A percentile compares a stretch with the other conserved stretches of the same genome.
Evolutionary conservation across 345 rosid species (phyloP).

Genomic region (Hypericum androsaemum): DNA sequence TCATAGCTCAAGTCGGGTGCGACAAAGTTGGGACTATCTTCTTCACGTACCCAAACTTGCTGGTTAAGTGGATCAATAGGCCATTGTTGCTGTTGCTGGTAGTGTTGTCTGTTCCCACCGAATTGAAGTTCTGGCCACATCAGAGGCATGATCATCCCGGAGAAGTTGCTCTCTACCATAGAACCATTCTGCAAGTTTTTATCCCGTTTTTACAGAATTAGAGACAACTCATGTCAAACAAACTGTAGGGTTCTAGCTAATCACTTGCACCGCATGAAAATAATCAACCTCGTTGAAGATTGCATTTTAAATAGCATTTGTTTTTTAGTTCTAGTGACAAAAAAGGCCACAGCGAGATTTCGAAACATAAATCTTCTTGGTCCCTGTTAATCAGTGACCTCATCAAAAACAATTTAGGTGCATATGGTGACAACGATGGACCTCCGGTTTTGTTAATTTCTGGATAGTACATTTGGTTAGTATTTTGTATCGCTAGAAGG

Average conservation of each 20-base stretch:
- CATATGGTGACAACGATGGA: too few species aligned
- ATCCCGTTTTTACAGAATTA: neutral
- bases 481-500: too few species aligned
- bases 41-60: constrained; percentile 65
- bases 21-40: constrained; percentile 36
- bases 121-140: constrained; percentile 57
- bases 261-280: neutral
- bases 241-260: too few species aligned
- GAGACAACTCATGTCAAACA: neutral
- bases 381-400: too few species aligned
- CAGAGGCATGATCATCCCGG: constrained; percentile 46
- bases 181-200: constrained; percentile 45
- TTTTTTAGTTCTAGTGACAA: too few species aligned
- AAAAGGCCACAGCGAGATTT: too few species aligned
- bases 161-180: constrained; percentile 50
- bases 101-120: constrained; percentile 48
- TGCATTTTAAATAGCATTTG: neutral
- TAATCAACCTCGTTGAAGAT: neutral
- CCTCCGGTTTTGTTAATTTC: too few species aligned
- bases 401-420: too few species aligned
- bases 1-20: constrained; percentile 57
- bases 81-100: constrained; percentile 69
- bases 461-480: too few species aligned
- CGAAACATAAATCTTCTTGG: too few species aligned
- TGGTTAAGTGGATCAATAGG: constrained; percentile 46